Base-by-base conservation (phyloP, 257 asterid species). In the Henckelia pumila region DNA sequence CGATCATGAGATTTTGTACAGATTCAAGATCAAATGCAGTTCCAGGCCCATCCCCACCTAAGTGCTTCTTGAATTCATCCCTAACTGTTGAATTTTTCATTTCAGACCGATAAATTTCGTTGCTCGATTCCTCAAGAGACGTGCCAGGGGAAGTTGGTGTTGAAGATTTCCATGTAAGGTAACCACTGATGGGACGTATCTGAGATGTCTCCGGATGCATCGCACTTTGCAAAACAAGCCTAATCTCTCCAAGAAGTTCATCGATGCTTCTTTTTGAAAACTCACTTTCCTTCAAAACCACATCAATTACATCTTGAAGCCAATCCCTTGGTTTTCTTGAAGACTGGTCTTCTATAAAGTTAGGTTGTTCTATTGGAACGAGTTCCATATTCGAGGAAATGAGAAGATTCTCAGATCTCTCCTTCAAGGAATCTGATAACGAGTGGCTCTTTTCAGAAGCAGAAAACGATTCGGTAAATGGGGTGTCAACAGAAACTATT, bases 111-210 rank as follows among this genome's bases (percentile, higher is more conserved):
- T 59, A 11, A 33, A 22, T 5, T n/a, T 67, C 79, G 44, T 64
- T 35, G 63, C 59, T 63, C 6, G 71, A 64, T 55, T 79, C 79
- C 74, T 77, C 76, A 76, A 70, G n/a, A 56, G 75, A 23, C 58
- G 66, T 10, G 74, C 52, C 21, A 30, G 50, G 29, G 89, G 93
- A 74, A 2, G 93, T 80, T 40, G 83, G 52, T 44, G 73, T 33
- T 0, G 90, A 85, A 50, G 96, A 86, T 78, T 79, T 86, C 97
- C 97, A 88, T 5, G 86, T 72, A 21, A 86, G 64, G 35, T 82
- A 83, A 47, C 95, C 92, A 33, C 78, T 76, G 32, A 89, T 66
- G 6, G 91, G 90, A 59, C 21, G 83, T 67, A 66, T 33, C 50
- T 78, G 66, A 29, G 83, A 53, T 3, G 56, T 35, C 61, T 71